Conservation (phyloP, 208 protist species). For the Crithidia brevicula region DNA sequence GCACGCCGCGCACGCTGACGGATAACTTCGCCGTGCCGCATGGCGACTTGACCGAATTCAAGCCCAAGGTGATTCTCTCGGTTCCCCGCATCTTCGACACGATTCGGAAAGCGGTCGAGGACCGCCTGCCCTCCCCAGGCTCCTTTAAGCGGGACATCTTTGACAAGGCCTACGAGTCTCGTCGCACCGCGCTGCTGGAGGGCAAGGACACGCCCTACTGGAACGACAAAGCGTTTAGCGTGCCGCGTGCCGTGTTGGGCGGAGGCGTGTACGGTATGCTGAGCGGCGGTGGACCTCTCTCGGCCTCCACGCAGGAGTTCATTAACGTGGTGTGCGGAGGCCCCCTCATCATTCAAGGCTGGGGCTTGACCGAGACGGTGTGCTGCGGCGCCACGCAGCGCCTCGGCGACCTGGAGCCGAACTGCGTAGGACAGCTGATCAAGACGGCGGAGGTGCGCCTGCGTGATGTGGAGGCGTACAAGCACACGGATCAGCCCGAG, state of each 20-base stretch:
- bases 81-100: constrained; percentile 92
- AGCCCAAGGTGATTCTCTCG: constrained; percentile 59
- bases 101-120: constrained; percentile 75
- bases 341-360: constrained; percentile 68
- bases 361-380: constrained; percentile 89
- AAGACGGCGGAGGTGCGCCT: constrained; percentile 86
- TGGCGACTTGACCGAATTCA: constrained; percentile 74
- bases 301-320: constrained; percentile 77
- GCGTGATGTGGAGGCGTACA: constrained; percentile 81
- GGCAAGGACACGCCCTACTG: constrained; percentile 86
- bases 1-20: constrained; percentile 76
- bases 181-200: constrained; percentile 56
- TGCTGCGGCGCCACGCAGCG: constrained; percentile 64
- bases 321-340: constrained; percentile 78
- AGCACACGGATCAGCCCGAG: constrained; percentile 68
- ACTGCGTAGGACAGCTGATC: constrained; percentile 70
- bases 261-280: constrained; percentile 62
- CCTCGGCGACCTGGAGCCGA: constrained; percentile 48
- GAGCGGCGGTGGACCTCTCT: constrained; percentile 80
- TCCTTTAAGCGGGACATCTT: constrained; percentile 73
- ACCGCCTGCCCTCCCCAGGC: constrained; percentile 58
- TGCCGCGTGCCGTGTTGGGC: constrained; percentile 56
- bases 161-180: constrained; percentile 64
- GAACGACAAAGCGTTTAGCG: constrained; percentile 78
- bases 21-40: constrained; percentile 65